phyloP scores from a whole-genome alignment of 345 rosid species.

The Hibiscus trionum region DNA sequence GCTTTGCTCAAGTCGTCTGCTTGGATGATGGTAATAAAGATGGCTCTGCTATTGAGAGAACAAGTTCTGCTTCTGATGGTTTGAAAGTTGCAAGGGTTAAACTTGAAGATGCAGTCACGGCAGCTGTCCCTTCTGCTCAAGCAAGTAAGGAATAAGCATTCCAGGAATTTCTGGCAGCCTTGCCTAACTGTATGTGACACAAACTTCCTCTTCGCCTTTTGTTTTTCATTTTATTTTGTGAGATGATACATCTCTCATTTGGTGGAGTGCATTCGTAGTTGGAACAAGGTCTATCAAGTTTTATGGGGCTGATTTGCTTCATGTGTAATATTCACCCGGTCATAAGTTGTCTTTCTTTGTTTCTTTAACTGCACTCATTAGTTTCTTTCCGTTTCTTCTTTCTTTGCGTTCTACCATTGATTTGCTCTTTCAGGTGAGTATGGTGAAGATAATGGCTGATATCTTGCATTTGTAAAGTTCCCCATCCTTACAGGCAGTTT shows the following conservation, averaged over 20 bases:
- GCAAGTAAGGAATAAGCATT: slow-evolving; percentile 34
- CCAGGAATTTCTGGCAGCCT: background rate
- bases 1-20: slow-evolving; percentile 64
- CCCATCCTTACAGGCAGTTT: slow-evolving; percentile 28
- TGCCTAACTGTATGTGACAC: slow-evolving; percentile 15
- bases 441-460: slow-evolving; percentile 17
- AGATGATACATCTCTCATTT: slow-evolving; percentile 20
- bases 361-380: background rate
- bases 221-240: slow-evolving; percentile 12
- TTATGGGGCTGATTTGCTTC: slow-evolving; percentile 27
- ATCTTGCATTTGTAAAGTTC: slow-evolving; percentile 42
- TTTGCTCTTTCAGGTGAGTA: background rate
- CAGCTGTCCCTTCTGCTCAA: slow-evolving; percentile 34
- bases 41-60: slow-evolving; percentile 19
- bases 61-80: slow-evolving; percentile 30
- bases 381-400: slow-evolving; percentile 1
- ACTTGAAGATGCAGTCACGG: slow-evolving; percentile 31
- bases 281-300: slow-evolving; percentile 27
- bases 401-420: slow-evolving; percentile 9
- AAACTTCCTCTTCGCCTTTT: slow-evolving; percentile 6
- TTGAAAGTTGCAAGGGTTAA: slow-evolving; percentile 27
- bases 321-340: slow-evolving; percentile 42
- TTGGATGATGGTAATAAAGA: slow-evolving; percentile 58
- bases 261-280: slow-evolving; percentile 12
- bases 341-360: slow-evolving; percentile 13